These are phyloP conservation scores for Omphalea diandra DNA, from an alignment of 441 rosid species.

Conservation along the genomic window DNA sequence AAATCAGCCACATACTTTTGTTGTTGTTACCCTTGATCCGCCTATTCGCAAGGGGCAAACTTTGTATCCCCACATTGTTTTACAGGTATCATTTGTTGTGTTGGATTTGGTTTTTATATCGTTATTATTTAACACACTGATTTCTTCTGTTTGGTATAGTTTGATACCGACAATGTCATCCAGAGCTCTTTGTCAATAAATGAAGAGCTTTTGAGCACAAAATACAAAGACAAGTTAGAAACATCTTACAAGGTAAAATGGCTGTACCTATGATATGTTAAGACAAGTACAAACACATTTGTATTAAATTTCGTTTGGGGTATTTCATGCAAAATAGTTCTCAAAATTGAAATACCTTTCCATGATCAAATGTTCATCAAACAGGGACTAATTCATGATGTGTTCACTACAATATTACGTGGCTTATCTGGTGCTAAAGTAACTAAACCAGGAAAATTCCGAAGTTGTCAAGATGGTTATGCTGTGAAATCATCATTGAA, in stretches of 20 bases:
- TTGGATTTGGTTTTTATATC: conserved; percentile 1
- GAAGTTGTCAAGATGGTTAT: conserved; percentile 94
- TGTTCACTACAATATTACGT: conserved; percentile 82
- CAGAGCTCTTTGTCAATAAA: conserved; percentile 56
- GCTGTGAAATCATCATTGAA: conserved; percentile 97
- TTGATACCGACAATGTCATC: conserved; percentile 74
- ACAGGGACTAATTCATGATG: conserved; percentile 96
- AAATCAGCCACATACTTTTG: conserved; percentile 94
- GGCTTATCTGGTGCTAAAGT: conserved; percentile 94
- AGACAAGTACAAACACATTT: neutral
- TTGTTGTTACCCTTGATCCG: conserved; percentile 87
- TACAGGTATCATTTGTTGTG: conserved; percentile 59
- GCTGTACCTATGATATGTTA: neutral
- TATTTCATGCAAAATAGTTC: conserved; percentile 9
- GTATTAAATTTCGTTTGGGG: neutral
- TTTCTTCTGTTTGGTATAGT: conserved; percentile 40
- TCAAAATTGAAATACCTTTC: conserved; percentile 4
- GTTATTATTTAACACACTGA: conserved; percentile 5
- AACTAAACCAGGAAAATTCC: conserved; percentile 96
- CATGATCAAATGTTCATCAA: conserved; percentile 4
- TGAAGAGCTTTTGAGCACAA: conserved; percentile 76
- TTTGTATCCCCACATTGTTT: conserved; percentile 87
- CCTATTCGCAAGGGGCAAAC: conserved; percentile 98
- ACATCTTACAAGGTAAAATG: conserved; percentile 77
- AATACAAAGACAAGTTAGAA: conserved; percentile 90